Evolutionary conservation across 768 basidiomycete species (phyloP).

Genomic region (Naematelia aurantialba): DNA sequence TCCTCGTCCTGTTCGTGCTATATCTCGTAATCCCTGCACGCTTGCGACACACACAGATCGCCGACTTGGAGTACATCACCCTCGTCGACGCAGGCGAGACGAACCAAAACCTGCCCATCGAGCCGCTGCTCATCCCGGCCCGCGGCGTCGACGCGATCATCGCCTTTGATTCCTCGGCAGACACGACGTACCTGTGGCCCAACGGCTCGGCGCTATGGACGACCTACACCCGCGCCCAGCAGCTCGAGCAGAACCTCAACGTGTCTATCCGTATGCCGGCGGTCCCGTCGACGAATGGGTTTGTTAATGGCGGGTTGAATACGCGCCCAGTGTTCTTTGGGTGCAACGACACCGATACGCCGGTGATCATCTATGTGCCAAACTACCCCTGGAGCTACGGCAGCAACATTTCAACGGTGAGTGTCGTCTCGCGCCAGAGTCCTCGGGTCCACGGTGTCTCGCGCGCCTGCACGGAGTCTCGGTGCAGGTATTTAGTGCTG

Average conservation of each 20-base stretch:
- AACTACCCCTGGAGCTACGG: constrained; percentile 58
- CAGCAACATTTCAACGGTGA: constrained; percentile 44
- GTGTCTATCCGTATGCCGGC: constrained; percentile 43
- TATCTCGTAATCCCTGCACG: no score
- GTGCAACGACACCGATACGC: constrained; percentile 56
- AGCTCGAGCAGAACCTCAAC: constrained; percentile 20
- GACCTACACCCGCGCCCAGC: constrained; percentile 30
- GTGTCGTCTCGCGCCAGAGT: no score
- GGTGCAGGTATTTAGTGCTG: no score
- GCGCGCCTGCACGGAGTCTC: no score
- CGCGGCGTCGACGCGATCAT: constrained; percentile 71
- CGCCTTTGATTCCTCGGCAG: constrained; percentile 62
- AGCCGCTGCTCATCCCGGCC: constrained; percentile 66
- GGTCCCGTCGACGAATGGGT: constrained; percentile 45
- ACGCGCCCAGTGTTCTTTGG: constrained; percentile 43
- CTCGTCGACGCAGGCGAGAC: constrained; percentile 50
- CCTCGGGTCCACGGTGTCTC: no score
- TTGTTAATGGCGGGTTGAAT: constrained; percentile 46
- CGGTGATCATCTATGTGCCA: constrained; percentile 70
- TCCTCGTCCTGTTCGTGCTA: no score
- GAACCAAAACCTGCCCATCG: constrained; percentile 61
- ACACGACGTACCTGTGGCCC: constrained; percentile 59
- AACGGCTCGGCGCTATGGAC: constrained; percentile 61
- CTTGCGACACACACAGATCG: no score
- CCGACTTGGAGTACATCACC: constrained; percentile 39